Conservation (phyloP, 257 asterid species). For the Jacaranda copaia region DNA sequence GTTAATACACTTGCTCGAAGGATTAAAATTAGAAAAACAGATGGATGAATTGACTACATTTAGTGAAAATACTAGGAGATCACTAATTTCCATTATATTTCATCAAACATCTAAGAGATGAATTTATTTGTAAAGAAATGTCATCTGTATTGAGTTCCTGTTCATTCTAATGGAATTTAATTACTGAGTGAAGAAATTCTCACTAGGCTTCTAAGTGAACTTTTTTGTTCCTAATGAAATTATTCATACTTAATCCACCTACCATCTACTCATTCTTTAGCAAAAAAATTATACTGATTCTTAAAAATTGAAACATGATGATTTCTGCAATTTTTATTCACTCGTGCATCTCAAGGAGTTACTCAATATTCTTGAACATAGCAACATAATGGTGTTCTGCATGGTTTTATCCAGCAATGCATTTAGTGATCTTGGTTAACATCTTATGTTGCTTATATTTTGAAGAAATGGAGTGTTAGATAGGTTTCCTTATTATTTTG, state of each 20-base stretch:
- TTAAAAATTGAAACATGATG: background rate
- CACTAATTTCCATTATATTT: background rate
- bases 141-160: background rate
- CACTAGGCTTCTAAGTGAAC: conserved; percentile 1
- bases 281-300: conserved; percentile 10
- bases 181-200: conserved; percentile 9
- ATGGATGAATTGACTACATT: background rate
- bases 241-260: background rate
- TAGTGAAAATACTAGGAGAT: background rate
- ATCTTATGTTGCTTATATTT: background rate
- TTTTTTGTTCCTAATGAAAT: background rate
- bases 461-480: conserved; percentile 15
- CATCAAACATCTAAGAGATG: background rate
- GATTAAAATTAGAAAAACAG: background rate
- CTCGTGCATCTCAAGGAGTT: too few species aligned
- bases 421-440: background rate
- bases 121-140: background rate
- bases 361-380: background rate
- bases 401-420: conserved; percentile 3
- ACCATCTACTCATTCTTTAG: background rate
- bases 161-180: background rate
- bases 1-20: background rate
- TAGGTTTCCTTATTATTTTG: conserved; percentile 32
- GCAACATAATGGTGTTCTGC: conserved; percentile 3
- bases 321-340: too few species aligned